phyloP scores from a whole-genome alignment of 306 rosid genomes.

The Quercus aquifolioides region DNA sequence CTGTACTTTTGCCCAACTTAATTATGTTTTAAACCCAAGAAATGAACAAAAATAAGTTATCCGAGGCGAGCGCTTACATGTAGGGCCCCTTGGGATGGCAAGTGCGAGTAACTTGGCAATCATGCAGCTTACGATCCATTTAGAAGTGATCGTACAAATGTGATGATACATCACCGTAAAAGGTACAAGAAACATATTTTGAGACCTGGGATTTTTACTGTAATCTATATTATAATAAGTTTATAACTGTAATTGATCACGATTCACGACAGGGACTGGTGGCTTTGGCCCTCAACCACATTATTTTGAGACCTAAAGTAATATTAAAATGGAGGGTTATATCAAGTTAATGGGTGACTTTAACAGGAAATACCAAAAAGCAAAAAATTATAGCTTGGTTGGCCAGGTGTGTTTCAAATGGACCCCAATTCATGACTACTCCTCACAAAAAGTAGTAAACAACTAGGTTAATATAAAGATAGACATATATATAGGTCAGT shows the following conservation, averaged over 20 bases:
- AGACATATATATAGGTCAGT: too few relatives aligned
- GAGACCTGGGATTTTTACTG: neutral
- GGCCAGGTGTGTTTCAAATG: neutral
- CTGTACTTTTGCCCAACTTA: too few relatives aligned
- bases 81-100: neutral
- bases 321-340: conserved; percentile 17
- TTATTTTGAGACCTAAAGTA: conserved; percentile 21
- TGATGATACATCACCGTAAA: neutral
- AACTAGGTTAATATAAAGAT: too few relatives aligned
- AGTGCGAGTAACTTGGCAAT: neutral
- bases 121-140: neutral
- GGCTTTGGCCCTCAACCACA: conserved; percentile 32
- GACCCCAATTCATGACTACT: neutral
- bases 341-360: neutral
- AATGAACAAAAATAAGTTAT: too few relatives aligned
- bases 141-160: neutral
- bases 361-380: neutral
- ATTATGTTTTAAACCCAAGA: too few relatives aligned
- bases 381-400: neutral
- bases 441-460: neutral
- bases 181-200: neutral
- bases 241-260: conserved; percentile 1
- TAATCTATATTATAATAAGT: neutral
- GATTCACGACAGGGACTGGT: conserved; percentile 30
- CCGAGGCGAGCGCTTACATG: too few relatives aligned